Percentiles rank a stretch among this genome's conserved stretches.
phyloP scores from a whole-genome alignment of 257 asterid genomes.

The Gardenia jasminoides region DNA sequence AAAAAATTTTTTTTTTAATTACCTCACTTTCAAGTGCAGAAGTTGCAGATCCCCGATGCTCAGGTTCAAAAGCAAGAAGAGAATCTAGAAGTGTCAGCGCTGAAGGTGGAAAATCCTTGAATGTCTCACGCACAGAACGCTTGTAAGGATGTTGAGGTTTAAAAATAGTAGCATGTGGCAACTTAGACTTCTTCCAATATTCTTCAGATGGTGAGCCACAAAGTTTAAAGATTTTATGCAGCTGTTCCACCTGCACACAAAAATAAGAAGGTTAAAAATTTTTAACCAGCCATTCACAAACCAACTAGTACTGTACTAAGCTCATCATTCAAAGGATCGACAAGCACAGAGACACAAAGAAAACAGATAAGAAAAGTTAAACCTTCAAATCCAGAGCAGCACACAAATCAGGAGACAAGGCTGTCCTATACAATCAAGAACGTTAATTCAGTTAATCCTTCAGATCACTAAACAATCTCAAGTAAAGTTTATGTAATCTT shows the following conservation, averaged over 20 bases:
- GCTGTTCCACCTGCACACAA: constrained; percentile 70
- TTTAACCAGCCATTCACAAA: constrained; percentile 20
- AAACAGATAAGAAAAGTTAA: neutral
- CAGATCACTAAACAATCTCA: neutral
- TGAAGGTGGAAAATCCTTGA: constrained; percentile 65
- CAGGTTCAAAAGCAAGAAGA: constrained; percentile 87
- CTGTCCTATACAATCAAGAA: neutral
- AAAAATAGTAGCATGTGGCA: constrained; percentile 75
- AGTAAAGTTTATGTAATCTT: neutral
- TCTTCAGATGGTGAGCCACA: constrained; percentile 87
- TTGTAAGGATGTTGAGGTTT: constrained; percentile 81
- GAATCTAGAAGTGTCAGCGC: constrained; percentile 62
- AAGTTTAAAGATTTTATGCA: constrained; percentile 78
- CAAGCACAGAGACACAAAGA: neutral
- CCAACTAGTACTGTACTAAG: neutral
- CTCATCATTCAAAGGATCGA: neutral
- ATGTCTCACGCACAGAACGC: constrained; percentile 60
- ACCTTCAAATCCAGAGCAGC: neutral
- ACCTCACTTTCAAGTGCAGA: constrained; percentile 81
- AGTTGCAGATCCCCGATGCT: constrained; percentile 60
- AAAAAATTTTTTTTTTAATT: constrained; percentile 2
- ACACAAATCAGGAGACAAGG: neutral
- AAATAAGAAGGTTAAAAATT: constrained; percentile 6
- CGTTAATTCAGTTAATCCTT: too few relatives aligned
- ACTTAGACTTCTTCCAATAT: constrained; percentile 74